Conservation (phyloP, 2,329 filamentous ascomycete species). For the Clarireedia monteithiana region DNA sequence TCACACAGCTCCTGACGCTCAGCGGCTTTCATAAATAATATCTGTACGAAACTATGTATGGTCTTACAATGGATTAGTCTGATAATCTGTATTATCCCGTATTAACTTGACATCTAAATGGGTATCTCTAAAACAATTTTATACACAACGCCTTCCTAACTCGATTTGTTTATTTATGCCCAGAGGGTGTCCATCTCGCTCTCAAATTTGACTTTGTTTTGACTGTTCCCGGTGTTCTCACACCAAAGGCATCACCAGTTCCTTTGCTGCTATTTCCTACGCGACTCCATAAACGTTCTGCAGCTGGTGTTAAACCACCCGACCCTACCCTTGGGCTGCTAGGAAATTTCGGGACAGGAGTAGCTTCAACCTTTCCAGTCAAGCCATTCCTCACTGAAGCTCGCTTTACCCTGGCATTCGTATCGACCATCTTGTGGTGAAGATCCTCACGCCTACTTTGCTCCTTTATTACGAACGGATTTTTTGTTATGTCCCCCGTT, state of each 20-base stretch:
- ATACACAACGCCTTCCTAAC: neutral
- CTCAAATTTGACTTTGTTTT: conserved; percentile 23
- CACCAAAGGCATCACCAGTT: conserved; percentile 23
- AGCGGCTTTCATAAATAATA: no score
- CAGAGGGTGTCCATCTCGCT: conserved; percentile 22
- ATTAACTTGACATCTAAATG: neutral
- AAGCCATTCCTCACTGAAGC: conserved; percentile 50
- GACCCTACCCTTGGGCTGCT: conserved; percentile 51
- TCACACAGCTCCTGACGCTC: no score
- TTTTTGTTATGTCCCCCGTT: conserved; percentile 55
- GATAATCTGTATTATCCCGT: neutral
- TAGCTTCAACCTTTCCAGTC: conserved; percentile 49
- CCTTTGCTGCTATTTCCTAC: conserved; percentile 38
- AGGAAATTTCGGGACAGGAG: conserved; percentile 62
- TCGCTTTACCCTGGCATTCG: conserved; percentile 65
- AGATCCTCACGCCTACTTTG: conserved; percentile 71
- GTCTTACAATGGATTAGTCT: neutral
- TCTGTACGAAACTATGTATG: neutral
- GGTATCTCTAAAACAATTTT: conserved; percentile 4
- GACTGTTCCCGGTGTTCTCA: conserved; percentile 22
- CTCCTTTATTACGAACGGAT: conserved; percentile 73
- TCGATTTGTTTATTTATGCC: neutral
- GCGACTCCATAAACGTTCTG: conserved; percentile 57
- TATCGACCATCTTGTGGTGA: conserved; percentile 81
- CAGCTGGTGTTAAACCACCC: conserved; percentile 63